Evolutionary conservation across 2,329 filamentous ascomycete species (phyloP), one percentile per base, ranked within the genome.

Genomic region (Aspergillus ibericus): DNA sequence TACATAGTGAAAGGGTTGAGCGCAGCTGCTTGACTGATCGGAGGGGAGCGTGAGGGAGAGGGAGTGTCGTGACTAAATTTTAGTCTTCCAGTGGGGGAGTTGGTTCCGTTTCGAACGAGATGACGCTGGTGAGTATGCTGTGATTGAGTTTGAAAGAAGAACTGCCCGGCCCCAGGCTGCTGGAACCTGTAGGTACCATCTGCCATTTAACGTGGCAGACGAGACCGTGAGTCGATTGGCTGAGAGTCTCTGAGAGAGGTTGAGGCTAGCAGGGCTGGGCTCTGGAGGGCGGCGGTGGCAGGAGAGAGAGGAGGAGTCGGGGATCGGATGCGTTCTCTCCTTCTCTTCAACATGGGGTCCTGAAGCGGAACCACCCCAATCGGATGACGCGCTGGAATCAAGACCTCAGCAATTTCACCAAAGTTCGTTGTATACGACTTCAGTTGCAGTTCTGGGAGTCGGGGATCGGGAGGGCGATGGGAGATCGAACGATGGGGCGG

Each of bases 141-240:
- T 54, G 72, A 60, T 70, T 74, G 73, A 60, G 75, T 70, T 72
- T 77, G 73, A 63, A 78, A 80, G 69, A 75, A 80, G 67, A 78
- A 81, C 68, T 78, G 78, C 75, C 78, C 79, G 76, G 78, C 77
- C 74, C 78, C 79, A 79, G 79, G 77, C 77, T 81, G 79, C 74
- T 80, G 79, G 78, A 79, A 81, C 75, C 79, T 78, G 76, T 80
- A 81, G 74, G 77, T 77, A 80, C 78, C 79, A 81, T 81, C 79
- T 79, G 79, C 79, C 79, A 81, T 81, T 77, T 80, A 81, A 77
- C 76, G 77, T 72, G 77, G 77, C 75, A 78, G 75, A 77, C 67
- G 75, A 75, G 72, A 77, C 75, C 75, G 72, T 68, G 70, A 63
- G 64, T 71, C 72, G 65, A 68, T 70, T 69, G 66, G 65, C 65